Evolutionary conservation across 768 basidiomycete genomes (phyloP).

Genomic region (Suillus bovinus): DNA sequence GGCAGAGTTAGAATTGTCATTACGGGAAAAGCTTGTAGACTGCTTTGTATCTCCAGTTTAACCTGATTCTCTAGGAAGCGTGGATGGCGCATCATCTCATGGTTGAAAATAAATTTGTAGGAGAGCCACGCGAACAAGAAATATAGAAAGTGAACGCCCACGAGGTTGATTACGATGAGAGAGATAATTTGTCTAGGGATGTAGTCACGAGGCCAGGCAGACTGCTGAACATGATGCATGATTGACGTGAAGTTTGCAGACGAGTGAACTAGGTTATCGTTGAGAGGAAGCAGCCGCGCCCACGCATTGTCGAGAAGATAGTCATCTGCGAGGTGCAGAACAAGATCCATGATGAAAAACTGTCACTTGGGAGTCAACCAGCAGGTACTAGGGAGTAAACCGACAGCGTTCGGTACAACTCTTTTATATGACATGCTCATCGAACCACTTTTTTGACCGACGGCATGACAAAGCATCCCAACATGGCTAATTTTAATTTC

Average conservation of each 20-base stretch:
- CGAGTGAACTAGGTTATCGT: conserved; percentile 40
- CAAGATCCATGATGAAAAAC: conserved; percentile 72
- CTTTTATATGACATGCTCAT: conserved; percentile 21
- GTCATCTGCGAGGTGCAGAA: conserved; percentile 72
- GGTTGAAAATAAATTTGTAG: conserved; percentile 88
- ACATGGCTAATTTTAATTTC: background rate
- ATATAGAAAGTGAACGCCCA: conserved; percentile 86
- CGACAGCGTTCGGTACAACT: background rate
- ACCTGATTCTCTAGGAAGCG: conserved; percentile 91
- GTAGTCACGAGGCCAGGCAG: conserved; percentile 86
- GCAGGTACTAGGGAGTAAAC: background rate
- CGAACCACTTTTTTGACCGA: conserved; percentile 31
- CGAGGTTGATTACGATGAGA: conserved; percentile 64
- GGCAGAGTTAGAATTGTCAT: conserved; percentile 88
- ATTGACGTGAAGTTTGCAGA: conserved; percentile 41
- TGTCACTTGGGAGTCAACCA: background rate
- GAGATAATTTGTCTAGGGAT: conserved; percentile 78
- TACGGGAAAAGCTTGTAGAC: conserved; percentile 74
- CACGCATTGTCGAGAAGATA: conserved; percentile 78
- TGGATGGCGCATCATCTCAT: conserved; percentile 93
- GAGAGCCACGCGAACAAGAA: conserved; percentile 86
- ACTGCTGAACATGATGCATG: conserved; percentile 42
- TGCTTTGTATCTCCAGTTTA: conserved; percentile 71
- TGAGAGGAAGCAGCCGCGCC: conserved; percentile 68
- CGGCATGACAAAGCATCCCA: conserved; percentile 12